Percentiles rank a stretch among this genome's conserved stretches.
phyloP scores from a whole-genome alignment of 305 asterid genomes.

The Fraxinus sp. region DNA sequence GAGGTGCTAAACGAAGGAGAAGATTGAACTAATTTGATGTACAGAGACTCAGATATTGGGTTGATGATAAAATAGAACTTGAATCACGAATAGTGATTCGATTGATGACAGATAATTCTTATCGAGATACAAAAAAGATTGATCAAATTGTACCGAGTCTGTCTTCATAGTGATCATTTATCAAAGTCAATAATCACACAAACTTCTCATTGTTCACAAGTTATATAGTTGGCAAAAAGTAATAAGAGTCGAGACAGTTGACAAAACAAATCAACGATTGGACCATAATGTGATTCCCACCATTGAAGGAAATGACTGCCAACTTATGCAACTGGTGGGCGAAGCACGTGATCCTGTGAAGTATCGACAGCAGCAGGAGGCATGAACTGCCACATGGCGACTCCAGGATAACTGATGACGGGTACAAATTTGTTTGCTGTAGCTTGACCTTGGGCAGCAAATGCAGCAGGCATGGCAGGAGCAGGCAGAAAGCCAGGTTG shows the following conservation, averaged over 20 bases:
- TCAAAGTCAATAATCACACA: not conserved
- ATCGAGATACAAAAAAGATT: not conserved
- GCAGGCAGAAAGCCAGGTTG: constrained; percentile 60
- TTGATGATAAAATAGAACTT: not conserved
- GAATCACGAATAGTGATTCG: not conserved
- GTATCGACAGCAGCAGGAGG: constrained; percentile 61
- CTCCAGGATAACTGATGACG: constrained; percentile 50
- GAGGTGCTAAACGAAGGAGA: not conserved
- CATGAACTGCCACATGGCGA: constrained; percentile 62
- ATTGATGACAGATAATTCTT: not conserved
- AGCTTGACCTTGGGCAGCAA: constrained; percentile 67
- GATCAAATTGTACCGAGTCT: not conserved
- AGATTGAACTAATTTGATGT: not conserved
- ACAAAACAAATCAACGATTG: constrained; percentile 34
- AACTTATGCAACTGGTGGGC: constrained; percentile 57
- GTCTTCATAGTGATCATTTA: not conserved
- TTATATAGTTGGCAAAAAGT: constrained; percentile 37
- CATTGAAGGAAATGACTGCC: constrained; percentile 27
- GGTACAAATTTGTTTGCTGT: constrained; percentile 67
- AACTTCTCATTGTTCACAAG: constrained; percentile 12
- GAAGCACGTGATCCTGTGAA: constrained; percentile 53
- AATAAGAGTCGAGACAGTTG: constrained; percentile 31
- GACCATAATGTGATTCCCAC: constrained; percentile 21
- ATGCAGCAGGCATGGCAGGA: constrained; percentile 66
- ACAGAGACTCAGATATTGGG: not conserved